Evolutionary conservation across 352 stramenopile genomes (phyloP).

Genomic region (Pythium guiyangense): DNA sequence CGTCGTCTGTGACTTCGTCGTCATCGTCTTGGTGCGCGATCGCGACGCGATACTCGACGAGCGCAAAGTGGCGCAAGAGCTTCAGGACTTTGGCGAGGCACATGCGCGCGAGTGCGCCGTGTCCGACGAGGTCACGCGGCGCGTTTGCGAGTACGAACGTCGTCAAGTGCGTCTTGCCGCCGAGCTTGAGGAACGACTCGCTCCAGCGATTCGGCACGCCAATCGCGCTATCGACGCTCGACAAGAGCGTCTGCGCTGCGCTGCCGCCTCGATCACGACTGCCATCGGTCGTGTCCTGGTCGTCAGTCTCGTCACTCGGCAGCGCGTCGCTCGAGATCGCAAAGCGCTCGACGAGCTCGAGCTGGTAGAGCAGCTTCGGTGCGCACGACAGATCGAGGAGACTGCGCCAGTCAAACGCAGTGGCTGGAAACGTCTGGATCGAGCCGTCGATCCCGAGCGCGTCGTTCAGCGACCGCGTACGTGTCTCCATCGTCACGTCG

Average conservation of each 20-base stretch:
- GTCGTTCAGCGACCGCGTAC: slow-evolving; percentile 58
- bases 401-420: slow-evolving; percentile 47
- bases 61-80: slow-evolving; percentile 62
- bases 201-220: slow-evolving; percentile 48
- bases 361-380: slow-evolving; percentile 62
- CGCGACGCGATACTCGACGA: slow-evolving; percentile 28
- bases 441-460: slow-evolving; percentile 67
- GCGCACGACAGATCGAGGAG: slow-evolving; percentile 54
- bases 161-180: slow-evolving; percentile 47
- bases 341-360: slow-evolving; percentile 62
- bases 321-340: slow-evolving; percentile 31
- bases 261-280: not conserved
- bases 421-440: slow-evolving; percentile 28
- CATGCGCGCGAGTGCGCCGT: slow-evolving; percentile 53
- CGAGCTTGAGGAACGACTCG: slow-evolving; percentile 62
- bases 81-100: slow-evolving; percentile 70
- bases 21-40: not conserved
- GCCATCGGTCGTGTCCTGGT: slow-evolving; percentile 9
- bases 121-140: slow-evolving; percentile 25
- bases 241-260: not conserved
- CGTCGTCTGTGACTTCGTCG: slow-evolving; percentile 18
- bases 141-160: slow-evolving; percentile 43
- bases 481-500: slow-evolving; percentile 66
- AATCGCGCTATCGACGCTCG: slow-evolving; percentile 24
- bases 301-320: slow-evolving; percentile 9